phyloP scores from a whole-genome alignment of 2,329 filamentous ascomycete species.

The Hypocrella siamensis region DNA sequence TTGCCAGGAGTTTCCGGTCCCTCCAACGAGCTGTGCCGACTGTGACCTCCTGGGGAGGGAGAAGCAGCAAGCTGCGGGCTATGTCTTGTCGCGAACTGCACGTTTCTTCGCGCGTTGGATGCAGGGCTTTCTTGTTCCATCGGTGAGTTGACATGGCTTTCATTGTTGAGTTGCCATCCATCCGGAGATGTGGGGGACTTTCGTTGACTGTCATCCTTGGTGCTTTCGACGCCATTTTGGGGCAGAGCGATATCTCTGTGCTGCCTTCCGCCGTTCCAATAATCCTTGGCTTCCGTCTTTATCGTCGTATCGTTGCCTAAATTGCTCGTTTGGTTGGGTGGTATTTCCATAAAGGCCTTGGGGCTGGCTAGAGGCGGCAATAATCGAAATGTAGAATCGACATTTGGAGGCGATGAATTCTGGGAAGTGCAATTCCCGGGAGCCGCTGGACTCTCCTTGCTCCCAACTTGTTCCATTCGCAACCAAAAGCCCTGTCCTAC shows the following conservation, averaged over 20 bases:
- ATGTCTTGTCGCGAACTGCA: conserved; percentile 58
- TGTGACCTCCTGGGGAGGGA: conserved; percentile 25
- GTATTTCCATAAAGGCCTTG: not conserved
- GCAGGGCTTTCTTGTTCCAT: conserved; percentile 1
- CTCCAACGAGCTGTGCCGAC: conserved; percentile 49
- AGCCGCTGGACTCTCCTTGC: conserved; percentile 7
- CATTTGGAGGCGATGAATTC: conserved; percentile 3
- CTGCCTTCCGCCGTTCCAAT: conserved; percentile 7
- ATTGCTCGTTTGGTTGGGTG: not conserved
- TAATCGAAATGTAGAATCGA: conserved; percentile 3
- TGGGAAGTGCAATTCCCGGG: conserved; percentile 6
- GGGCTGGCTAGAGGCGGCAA: conserved; percentile 3
- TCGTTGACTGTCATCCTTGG: not conserved
- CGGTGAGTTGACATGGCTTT: not conserved
- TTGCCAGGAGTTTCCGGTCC: conserved; percentile 45
- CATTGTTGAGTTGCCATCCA: not conserved
- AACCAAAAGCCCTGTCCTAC: no score
- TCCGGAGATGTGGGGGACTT: not conserved
- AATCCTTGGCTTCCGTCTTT: conserved; percentile 4
- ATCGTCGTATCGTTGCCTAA: not conserved
- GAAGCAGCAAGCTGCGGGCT: conserved; percentile 30
- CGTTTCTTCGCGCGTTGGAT: conserved; percentile 34
- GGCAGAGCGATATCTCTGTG: conserved; percentile 5
- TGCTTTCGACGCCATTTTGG: not conserved
- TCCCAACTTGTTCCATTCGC: not conserved